A percentile compares a stretch with the other conserved stretches of the same genome.
Conservation (phyloP, 2,329 filamentous ascomycete species). For the Thielaviopsis musarum region DNA sequence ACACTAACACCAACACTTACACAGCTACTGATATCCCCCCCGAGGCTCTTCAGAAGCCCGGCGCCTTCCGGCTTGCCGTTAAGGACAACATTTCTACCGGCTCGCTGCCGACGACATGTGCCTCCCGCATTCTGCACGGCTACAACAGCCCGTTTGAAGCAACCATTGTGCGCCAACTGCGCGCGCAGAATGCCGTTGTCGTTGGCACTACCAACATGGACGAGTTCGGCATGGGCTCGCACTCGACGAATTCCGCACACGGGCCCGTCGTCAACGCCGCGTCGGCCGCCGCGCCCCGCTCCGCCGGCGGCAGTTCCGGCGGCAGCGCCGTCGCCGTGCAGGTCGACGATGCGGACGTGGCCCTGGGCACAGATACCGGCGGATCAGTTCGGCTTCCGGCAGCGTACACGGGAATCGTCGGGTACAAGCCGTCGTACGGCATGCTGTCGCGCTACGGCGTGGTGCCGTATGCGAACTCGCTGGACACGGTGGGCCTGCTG, state of each 20-base stretch:
- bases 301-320: slow-evolving; percentile 79
- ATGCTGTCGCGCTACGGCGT: slow-evolving; percentile 74
- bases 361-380: slow-evolving; percentile 85
- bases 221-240: slow-evolving; percentile 90
- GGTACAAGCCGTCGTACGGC: slow-evolving; percentile 87
- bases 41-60: not conserved
- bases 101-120: slow-evolving; percentile 62
- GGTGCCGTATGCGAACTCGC: slow-evolving; percentile 78
- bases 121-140: slow-evolving; percentile 53
- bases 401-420: slow-evolving; percentile 66
- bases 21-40: not conserved
- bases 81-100: slow-evolving; percentile 64
- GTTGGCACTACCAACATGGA: slow-evolving; percentile 84
- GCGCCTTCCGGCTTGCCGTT: slow-evolving; percentile 37
- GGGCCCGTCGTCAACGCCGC: slow-evolving; percentile 44
- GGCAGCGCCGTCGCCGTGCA: slow-evolving; percentile 79
- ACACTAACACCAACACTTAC: no score
- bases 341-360: slow-evolving; percentile 38
- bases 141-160: slow-evolving; percentile 68
- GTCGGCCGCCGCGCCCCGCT: slow-evolving; percentile 27
- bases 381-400: slow-evolving; percentile 78
- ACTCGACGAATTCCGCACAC: slow-evolving; percentile 54
- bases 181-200: slow-evolving; percentile 42
- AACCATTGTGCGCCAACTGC: slow-evolving; percentile 57
- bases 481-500: slow-evolving; percentile 77